Evolutionary conservation across 2,329 filamentous ascomycete genomes (phyloP), one percentile per base, ranked within the genome.

Genomic region (Penicillium sp.): DNA sequence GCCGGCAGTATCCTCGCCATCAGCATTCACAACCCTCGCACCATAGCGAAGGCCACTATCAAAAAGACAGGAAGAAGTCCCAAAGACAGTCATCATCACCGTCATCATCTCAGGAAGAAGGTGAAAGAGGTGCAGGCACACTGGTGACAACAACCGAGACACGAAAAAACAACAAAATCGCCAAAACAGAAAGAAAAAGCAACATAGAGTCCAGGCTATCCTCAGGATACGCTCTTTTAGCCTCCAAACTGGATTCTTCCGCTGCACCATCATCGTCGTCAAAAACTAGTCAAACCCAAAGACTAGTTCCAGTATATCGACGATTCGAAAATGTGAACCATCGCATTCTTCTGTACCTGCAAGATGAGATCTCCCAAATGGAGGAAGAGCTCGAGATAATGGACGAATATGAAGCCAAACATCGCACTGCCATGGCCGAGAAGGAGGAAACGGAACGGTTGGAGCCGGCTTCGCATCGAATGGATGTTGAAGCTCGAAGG

Each of bases 291-390:
- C n/a, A 24, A 30, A 64, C 65, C 11, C 62, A 60, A 62, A 71
- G 62, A 30, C 65, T 72, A 12, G 67, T 71, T 3, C 90, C 90
- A 1, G 81, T 96, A 58, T 96, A 96, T 70, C 84, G 92, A 45
- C 87, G 87, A 56, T 97, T 97, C 66, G 87, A 90, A 68, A 81
- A 84, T 11, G 75, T 96, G 18, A 92, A 94, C 64, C 91, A 96
- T 68, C 86, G 92, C 2, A 75, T 96, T 2, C 76, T 97, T 2
- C 78, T 96, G 0, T 86, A 94, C 60, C 79, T 96, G 16, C 92
- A 96, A 71, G 91, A 96, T 66, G 90, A 96, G 69, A 83, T 96
- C 18, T 79, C 81, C 28, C 88, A 93, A 64, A 77, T 96, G 38
- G 91, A 96, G 71, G 86, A 91, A 65, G 85, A 92, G 57, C 80